phyloP scores from a whole-genome alignment of 768 basidiomycete species.

The Auricularia cornea region DNA sequence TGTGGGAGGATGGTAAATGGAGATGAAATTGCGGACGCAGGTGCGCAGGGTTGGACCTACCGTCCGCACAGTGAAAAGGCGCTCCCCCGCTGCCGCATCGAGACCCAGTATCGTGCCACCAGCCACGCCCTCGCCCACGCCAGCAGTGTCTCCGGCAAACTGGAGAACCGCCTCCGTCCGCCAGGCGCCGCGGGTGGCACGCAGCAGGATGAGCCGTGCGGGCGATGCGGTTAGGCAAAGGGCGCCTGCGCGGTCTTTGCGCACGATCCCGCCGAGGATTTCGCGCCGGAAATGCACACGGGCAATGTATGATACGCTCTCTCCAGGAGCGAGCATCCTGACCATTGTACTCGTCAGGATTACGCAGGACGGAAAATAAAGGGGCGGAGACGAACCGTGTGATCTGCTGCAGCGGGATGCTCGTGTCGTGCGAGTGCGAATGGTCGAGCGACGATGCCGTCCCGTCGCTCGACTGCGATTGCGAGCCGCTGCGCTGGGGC shows the following conservation, averaged over 20 bases:
- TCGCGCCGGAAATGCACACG: neutral
- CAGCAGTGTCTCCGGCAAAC: neutral
- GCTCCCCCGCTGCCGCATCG: neutral
- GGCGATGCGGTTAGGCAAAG: neutral
- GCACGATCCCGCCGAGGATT: neutral
- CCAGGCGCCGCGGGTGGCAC: neutral
- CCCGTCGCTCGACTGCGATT: neutral
- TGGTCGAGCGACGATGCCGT: neutral
- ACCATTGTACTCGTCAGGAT: neutral
- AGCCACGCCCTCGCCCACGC: neutral
- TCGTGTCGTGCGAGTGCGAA: neutral
- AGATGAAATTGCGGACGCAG: too few species aligned
- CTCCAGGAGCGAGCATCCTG: neutral
- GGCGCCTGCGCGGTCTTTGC: neutral
- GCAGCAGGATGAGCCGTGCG: neutral
- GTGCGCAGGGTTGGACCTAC: too few species aligned
- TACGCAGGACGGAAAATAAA: neutral
- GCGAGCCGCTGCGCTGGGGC: neutral
- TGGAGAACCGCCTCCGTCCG: neutral
- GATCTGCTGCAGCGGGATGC: neutral
- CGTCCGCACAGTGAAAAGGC: neutral
- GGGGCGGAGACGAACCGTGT: neutral
- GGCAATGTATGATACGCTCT: neutral
- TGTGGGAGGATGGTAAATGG: too few species aligned
- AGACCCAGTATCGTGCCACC: neutral